Percentiles rank a stretch among this genome's conserved stretches.
Conservation (phyloP, 208 protist genomes). For the Acanthamoeba royreba region DNA sequence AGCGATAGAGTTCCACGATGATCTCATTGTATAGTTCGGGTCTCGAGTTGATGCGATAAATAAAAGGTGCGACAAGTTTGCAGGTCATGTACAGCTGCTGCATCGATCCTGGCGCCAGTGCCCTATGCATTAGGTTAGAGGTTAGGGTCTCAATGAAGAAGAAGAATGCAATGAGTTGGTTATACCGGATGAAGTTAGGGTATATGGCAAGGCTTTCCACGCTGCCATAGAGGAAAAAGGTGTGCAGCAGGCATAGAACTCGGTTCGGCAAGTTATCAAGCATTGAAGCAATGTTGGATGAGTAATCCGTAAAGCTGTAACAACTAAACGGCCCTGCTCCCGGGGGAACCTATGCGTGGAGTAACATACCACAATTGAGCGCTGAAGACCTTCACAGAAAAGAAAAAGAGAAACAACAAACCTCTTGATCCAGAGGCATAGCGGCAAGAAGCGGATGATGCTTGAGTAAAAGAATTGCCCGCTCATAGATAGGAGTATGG, state of each 20-base stretch:
- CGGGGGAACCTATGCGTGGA: neutral
- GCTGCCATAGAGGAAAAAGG: neutral
- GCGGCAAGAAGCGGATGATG: neutral
- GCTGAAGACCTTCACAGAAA: no score
- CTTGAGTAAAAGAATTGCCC: neutral
- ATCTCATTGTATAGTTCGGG: neutral
- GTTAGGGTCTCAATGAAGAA: neutral
- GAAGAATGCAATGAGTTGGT: neutral
- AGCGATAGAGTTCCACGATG: neutral
- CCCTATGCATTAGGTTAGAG: neutral
- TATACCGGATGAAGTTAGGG: neutral
- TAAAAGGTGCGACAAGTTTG: neutral
- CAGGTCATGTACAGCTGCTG: neutral
- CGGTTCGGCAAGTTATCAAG: neutral
- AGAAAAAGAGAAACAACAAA: neutral
- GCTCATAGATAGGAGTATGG: constrained; percentile 1
- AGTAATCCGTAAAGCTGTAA: neutral
- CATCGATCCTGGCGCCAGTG: neutral
- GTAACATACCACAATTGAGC: no score
- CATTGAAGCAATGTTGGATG: neutral
- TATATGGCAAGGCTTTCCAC: neutral
- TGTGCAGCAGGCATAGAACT: neutral
- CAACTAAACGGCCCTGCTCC: neutral
- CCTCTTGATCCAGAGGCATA: neutral
- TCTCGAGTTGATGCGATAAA: neutral